Conservation (phyloP, 345 rosid species). For the Eutrema yunnanense region DNA sequence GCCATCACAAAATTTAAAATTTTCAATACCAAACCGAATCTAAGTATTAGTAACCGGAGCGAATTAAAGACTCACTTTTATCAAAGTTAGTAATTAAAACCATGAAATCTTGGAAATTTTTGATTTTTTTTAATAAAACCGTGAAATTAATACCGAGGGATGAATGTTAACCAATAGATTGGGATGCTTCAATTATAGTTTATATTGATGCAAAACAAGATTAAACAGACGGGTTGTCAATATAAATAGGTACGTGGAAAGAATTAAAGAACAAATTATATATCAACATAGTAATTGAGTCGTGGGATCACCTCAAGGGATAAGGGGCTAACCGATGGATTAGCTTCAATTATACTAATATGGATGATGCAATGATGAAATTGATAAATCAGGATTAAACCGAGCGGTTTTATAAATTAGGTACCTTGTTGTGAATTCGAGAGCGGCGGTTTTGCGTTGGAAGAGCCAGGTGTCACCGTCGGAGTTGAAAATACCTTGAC, state of each 20-base stretch:
- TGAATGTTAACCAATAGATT: neutral
- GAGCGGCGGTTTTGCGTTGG: slow-evolving; percentile 94
- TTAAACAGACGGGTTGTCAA: neutral
- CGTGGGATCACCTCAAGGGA: neutral
- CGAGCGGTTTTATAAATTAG: neutral
- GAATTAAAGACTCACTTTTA: too few relatives aligned
- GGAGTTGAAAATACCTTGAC: slow-evolving; percentile 88
- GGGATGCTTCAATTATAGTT: neutral
- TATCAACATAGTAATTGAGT: neutral
- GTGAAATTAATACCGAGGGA: neutral
- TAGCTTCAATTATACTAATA: neutral
- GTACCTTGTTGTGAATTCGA: slow-evolving; percentile 85
- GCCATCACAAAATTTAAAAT: neutral
- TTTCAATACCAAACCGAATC: neutral
- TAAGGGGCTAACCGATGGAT: neutral
- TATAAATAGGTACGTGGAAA: neutral
- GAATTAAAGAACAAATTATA: neutral
- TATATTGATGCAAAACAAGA: neutral
- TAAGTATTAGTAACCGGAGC: neutral
- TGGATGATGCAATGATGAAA: neutral
- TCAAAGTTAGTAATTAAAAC: too few relatives aligned
- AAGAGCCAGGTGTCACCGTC: slow-evolving; percentile 92
- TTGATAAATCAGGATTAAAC: neutral
- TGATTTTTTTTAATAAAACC: too few relatives aligned
- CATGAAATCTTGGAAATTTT: neutral